Base-by-base conservation (phyloP, 2,329 filamentous ascomycete species). In the Phialemoniopsis sp. region DNA sequence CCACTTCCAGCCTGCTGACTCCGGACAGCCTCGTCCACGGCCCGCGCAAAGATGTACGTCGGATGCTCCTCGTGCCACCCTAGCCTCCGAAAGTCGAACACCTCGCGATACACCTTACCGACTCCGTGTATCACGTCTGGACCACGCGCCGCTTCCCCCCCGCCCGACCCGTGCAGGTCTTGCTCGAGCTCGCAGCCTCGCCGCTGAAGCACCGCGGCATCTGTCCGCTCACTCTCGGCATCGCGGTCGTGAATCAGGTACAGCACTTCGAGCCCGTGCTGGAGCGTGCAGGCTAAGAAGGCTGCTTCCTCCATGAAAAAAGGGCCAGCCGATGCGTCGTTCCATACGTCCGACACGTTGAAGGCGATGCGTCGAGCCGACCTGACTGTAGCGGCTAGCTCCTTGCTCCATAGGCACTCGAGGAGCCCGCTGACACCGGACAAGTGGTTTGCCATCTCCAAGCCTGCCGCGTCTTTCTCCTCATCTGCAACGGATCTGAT, bases 41-140 rank as follows among this genome's bases (percentile, higher is more conserved):
- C 42, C 33, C 48, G 46, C 3, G 52, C 58, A 39, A 63, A 63
- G 3, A 53, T 37, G 13, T 54, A 61, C 2, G 50, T 49, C 1
- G 56, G 51, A 21, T 62, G 57, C 10, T 46, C 37, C 13, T 48
- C 45, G 2, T 48, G 36, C 60, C 60, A 63, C 4, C 57, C 58
- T 9, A 62, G 26, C 3, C 38, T 36, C 36, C 58, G 53, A 5
- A 62, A 38, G 14, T 61, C 54, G 34, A 55, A 51, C 2, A 61
- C 54, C 39, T 63, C 57, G 9, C 53, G 48, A 38, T 61, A 63
- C 6, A 46, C 46, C 40, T 45, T 57, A 12, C 52, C 54, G 1
- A 57, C 49, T 3, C 54, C 59, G 6, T 46, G 45, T 6, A 63
- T 46, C 9, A 61, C 49, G 37, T 62, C 58, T 1, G 50, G 45